Base-by-base conservation (phyloP, 805 yeast species). In the Metschnikowia anglica region DNA sequence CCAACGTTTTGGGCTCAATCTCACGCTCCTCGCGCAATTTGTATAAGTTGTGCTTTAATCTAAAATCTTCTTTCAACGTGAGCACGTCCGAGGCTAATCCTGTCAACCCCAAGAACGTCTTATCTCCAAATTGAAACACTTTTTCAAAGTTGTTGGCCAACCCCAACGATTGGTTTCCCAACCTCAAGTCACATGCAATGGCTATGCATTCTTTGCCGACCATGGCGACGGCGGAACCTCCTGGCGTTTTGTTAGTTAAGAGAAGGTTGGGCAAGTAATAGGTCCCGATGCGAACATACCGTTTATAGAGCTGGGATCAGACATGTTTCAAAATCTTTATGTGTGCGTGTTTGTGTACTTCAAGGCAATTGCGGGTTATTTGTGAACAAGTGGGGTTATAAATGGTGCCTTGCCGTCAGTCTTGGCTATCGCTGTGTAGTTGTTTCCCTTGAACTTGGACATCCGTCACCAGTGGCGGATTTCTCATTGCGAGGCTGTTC, bases 221-320 rank as follows among this genome's bases (percentile, higher is more conserved):
- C 99, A 93, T 93, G 52, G 99, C 99, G 25, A 95, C 95, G 39
- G 96, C 96, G 51, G 96, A 78, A 68, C 99, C 99, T 70, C 97
- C 88, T 66, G 46, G 63, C 5, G n/a, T n/a, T 25, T 25, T 25
- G 27, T 5, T 13, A 25, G 11, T 5, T 25, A 11, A 11, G 27
- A 13, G 10, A 10, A 23, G 25, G 25, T 23, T 52, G 47, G 46
- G 54, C 47, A 46, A 24, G 18, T 23, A 20, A 7, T 33, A 9
- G 5, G 10, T 7, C 13, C 9, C 17, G 39, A 6, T n/a, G n/a
- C 18, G 7, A 28, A 30, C 79, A 48, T 68, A 74, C 82, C 88
- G 61, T 84, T 84, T 53, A 83, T 75, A 33, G 88, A 80, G 63
- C 87, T 81, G 59, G 89, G 89, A 66, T 84, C 89, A 33, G 88